These are phyloP conservation scores for Pachysandra terminalis DNA, from an alignment of 164 flowering plant genomes.

Conservation along the genomic window DNA sequence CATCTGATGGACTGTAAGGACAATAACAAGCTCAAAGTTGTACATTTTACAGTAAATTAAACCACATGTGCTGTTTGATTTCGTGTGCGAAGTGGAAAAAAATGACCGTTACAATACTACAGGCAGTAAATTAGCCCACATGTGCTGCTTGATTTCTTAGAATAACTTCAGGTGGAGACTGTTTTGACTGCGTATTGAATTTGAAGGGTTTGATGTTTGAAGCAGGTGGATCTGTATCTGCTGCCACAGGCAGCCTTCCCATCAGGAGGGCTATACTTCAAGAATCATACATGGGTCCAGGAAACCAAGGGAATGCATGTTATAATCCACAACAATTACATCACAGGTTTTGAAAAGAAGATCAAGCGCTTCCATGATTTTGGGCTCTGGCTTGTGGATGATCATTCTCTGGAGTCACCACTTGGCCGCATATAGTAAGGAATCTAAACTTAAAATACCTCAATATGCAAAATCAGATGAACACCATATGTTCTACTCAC, in stretches of 20 bases:
- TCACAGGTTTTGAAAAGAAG: slow-evolving; percentile 85
- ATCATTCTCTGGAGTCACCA: slow-evolving; percentile 72
- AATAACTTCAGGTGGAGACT: no score
- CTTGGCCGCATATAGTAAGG: slow-evolving; percentile 52
- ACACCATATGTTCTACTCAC: no score
- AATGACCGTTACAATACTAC: no score
- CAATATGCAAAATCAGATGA: no score
- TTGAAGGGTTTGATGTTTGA: neutral
- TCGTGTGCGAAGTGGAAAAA: no score
- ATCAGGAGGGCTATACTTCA: slow-evolving; percentile 93
- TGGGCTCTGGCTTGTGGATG: slow-evolving; percentile 89
- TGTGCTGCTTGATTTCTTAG: no score
- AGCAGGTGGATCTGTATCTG: slow-evolving; percentile 86
- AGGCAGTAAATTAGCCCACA: no score
- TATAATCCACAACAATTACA: slow-evolving; percentile 89
- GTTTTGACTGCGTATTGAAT: no score
- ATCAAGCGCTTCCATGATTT: slow-evolving; percentile 82
- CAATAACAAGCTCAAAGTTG: neutral
- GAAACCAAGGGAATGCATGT: slow-evolving; percentile 85
- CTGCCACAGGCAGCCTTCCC: slow-evolving; percentile 91
- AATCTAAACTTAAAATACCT: no score
- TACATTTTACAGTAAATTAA: no score
- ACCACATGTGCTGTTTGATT: no score
- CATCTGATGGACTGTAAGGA: neutral
- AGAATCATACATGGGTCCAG: slow-evolving; percentile 87